A percentile compares a stretch with the other conserved stretches of the same genome.
Evolutionary conservation across 306 rosid species (phyloP).

Genomic region (Cucurbita argyrosperma): DNA sequence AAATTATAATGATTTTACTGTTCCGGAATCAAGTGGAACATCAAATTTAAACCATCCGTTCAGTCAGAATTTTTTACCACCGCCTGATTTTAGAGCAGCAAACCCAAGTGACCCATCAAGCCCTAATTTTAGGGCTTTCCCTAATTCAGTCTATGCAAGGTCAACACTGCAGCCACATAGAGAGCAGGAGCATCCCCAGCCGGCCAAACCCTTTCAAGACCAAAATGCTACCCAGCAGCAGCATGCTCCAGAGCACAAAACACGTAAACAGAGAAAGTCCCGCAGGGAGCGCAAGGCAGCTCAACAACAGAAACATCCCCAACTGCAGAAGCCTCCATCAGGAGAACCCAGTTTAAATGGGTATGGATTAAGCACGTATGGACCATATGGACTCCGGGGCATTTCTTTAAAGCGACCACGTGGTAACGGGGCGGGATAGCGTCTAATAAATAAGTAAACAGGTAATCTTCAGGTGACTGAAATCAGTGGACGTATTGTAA

Average conservation of each 20-base stretch:
- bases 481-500: not conserved
- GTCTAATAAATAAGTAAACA: not conserved
- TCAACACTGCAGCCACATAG: not conserved
- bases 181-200: not conserved
- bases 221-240: not conserved
- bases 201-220: not conserved
- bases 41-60: not conserved
- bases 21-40: constrained; percentile 3
- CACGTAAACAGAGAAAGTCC: not conserved
- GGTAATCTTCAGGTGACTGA: not conserved
- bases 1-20: constrained; percentile 1
- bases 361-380: not conserved
- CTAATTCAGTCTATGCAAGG: not conserved
- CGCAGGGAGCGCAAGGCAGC: not conserved
- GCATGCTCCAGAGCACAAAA: not conserved
- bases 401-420: constrained; percentile 13
- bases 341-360: constrained; percentile 4
- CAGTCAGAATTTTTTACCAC: not conserved
- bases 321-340: not conserved
- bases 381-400: constrained; percentile 9
- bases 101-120: not conserved
- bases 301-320: not conserved
- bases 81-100: not conserved
- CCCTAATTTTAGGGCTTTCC: not conserved
- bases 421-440: not conserved